These are phyloP conservation scores for Collybiopsis confluens DNA, from an alignment of 768 basidiomycete genomes.

Conservation along the genomic window DNA sequence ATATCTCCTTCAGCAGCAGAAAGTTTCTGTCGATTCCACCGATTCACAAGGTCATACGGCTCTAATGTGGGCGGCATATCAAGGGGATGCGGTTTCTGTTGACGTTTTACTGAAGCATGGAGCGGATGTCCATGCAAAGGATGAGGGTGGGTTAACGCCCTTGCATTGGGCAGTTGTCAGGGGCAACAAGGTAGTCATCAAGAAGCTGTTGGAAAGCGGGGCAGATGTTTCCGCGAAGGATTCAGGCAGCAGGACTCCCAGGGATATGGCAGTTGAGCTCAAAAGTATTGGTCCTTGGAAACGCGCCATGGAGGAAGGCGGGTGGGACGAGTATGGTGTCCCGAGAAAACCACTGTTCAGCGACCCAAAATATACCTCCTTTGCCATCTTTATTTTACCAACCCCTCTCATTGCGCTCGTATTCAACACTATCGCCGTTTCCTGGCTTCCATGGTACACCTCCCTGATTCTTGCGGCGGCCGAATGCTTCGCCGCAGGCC, in stretches of 20 bases:
- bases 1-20: conserved; percentile 82
- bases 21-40: conserved; percentile 84
- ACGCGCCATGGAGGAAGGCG: conserved; percentile 84
- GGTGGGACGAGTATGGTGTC: conserved; percentile 71
- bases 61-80: conserved; percentile 99
- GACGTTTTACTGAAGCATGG: conserved; percentile 86
- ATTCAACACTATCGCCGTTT: conserved; percentile 73
- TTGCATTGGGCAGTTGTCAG: conserved; percentile 98
- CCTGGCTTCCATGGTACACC: conserved; percentile 78
- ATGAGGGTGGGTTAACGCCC: conserved; percentile 81
- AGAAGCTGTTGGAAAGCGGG: conserved; percentile 80
- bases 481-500: conserved; percentile 91
- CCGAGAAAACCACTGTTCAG: conserved; percentile 60
- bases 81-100: conserved; percentile 94
- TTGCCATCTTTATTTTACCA: conserved; percentile 76
- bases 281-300: conserved; percentile 91
- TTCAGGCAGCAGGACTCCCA: conserved; percentile 77
- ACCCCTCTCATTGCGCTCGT: conserved; percentile 77
- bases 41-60: conserved; percentile 93
- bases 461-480: conserved; percentile 79
- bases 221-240: conserved; percentile 77
- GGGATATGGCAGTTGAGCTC: conserved; percentile 92
- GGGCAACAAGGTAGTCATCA: conserved; percentile 86
- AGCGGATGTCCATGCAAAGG: conserved; percentile 71
- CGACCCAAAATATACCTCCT: conserved; percentile 80